Evolutionary conservation across 176 grass and related monocot genomes (phyloP).

Genomic region (Lolium perenne): DNA sequence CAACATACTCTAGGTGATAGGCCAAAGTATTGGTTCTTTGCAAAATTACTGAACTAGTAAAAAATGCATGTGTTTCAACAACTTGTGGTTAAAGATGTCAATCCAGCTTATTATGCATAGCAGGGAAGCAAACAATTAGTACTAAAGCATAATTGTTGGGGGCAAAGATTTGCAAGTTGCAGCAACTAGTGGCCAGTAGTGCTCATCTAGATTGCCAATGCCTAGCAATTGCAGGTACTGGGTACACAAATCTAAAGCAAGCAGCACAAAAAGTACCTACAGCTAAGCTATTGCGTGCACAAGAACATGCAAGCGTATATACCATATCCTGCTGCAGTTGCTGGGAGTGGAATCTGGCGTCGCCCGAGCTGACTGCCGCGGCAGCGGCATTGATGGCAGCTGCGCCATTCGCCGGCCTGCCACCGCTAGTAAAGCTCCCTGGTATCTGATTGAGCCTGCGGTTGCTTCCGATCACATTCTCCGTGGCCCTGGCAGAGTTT

Average conservation of each 20-base stretch:
- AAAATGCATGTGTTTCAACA: slow-evolving; percentile 4
- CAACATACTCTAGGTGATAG: background rate
- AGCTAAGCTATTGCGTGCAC: slow-evolving; percentile 32
- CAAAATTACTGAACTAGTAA: background rate
- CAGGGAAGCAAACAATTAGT: slow-evolving; percentile 27
- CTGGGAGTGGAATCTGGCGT: slow-evolving; percentile 63
- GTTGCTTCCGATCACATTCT: slow-evolving; percentile 43
- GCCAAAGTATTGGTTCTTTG: background rate
- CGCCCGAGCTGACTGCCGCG: background rate
- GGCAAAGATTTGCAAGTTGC: slow-evolving; percentile 40
- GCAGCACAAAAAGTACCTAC: slow-evolving; percentile 37
- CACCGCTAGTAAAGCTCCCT: slow-evolving; percentile 50
- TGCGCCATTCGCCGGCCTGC: slow-evolving; percentile 50
- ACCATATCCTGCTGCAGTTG: slow-evolving; percentile 60
- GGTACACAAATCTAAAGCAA: slow-evolving; percentile 52
- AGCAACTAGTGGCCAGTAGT: slow-evolving; percentile 53
- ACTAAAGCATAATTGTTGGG: slow-evolving; percentile 53
- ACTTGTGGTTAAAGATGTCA: background rate
- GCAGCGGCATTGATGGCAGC: slow-evolving; percentile 50
- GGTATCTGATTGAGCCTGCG: slow-evolving; percentile 30
- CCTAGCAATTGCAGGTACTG: slow-evolving; percentile 32
- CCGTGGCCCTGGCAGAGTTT: slow-evolving; percentile 14
- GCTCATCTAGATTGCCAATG: slow-evolving; percentile 39
- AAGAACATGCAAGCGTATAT: slow-evolving; percentile 41
- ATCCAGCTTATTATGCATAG: background rate